phyloP scores from a whole-genome alignment of 1,139 yeast genomes.

The Suhomyces guaymorum region DNA sequence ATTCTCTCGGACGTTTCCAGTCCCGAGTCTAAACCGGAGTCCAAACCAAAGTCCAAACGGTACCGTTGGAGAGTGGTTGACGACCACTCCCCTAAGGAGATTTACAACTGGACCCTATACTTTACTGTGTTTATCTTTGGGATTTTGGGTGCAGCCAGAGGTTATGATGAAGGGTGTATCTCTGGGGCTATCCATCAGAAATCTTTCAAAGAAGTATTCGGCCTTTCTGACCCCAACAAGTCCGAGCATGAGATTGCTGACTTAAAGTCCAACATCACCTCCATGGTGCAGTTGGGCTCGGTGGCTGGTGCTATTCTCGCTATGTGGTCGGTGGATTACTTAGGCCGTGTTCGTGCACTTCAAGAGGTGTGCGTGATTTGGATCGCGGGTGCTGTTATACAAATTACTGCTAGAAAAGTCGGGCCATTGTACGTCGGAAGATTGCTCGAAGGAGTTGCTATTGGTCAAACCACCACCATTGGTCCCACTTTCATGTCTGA shows the following conservation, averaged over 20 bases:
- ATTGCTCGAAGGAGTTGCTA: slow-evolving; percentile 53
- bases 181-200: slow-evolving; percentile 48
- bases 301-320: slow-evolving; percentile 60
- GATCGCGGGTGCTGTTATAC: slow-evolving; percentile 51
- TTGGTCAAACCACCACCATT: slow-evolving; percentile 58
- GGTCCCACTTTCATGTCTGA: slow-evolving; percentile 59
- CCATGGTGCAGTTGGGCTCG: slow-evolving; percentile 65
- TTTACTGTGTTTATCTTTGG: slow-evolving; percentile 58
- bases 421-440: slow-evolving; percentile 61
- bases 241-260: slow-evolving; percentile 40
- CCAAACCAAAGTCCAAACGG: slow-evolving; percentile 2
- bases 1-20: slow-evolving; percentile 1
- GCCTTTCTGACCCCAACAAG: slow-evolving; percentile 44
- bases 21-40: no score
- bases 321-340: slow-evolving; percentile 48
- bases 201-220: slow-evolving; percentile 47
- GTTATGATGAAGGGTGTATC: slow-evolving; percentile 58
- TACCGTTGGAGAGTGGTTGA: slow-evolving; percentile 20
- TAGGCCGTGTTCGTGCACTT: slow-evolving; percentile 57
- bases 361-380: slow-evolving; percentile 48
- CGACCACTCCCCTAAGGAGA: slow-evolving; percentile 44
- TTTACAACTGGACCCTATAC: slow-evolving; percentile 51
- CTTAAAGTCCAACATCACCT: slow-evolving; percentile 54
- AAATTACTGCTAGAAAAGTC: slow-evolving; percentile 43
- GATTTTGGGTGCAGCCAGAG: slow-evolving; percentile 41